Evolutionary conservation across 441 rosid genomes (phyloP), one percentile per base, ranked within the genome.

Genomic region (Erysimum cheiri): DNA sequence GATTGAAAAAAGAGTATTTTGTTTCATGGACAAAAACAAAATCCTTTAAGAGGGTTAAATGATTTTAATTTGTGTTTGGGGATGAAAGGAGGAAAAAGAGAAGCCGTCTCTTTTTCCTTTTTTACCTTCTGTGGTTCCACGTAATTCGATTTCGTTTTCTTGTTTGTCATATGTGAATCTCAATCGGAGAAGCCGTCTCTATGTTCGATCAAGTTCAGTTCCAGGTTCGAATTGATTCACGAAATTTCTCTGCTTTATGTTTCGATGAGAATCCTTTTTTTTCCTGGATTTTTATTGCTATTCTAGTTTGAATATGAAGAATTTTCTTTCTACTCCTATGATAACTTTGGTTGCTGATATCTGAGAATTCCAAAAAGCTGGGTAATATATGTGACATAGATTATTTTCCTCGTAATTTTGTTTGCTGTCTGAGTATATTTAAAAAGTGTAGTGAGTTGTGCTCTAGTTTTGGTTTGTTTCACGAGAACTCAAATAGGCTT

Each of bases 161-260:
- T 77, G 71, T 46, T 67, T 74, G 1, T 40, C 80, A 2, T 28
- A 19, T 44, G 65, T 79, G 64, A 77, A 69, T 71, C 71, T 75
- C 80, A 57, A 53, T 79, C 84, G 84, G 71, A 37, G 77, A 48
- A 79, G 53, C 10, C 80, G 77, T 11, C 71, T 87, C 66, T 76
- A 57, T 39, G 77, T 93, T 67, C 93, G 91, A 70, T 82, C 93
- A 56, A 22, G 80, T 12, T 77, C 91, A 1, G 70, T 63, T 74
- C 78, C 91, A 59, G 93, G 96, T 89, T 66, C 58, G 33, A 40
- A 12, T 67, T 50, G 17, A 37, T 65, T 56, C 40, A 14, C 52
- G 50, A 55, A 44, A 53, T 14, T 24, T 0, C 12, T 10, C 36
- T 54, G 60, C 56, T 57, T 72, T 22, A 26, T 26, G 28, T 26